Evolutionary conservation across 768 basidiomycete species (phyloP).

Genomic region (Saitozyma podzolica): DNA sequence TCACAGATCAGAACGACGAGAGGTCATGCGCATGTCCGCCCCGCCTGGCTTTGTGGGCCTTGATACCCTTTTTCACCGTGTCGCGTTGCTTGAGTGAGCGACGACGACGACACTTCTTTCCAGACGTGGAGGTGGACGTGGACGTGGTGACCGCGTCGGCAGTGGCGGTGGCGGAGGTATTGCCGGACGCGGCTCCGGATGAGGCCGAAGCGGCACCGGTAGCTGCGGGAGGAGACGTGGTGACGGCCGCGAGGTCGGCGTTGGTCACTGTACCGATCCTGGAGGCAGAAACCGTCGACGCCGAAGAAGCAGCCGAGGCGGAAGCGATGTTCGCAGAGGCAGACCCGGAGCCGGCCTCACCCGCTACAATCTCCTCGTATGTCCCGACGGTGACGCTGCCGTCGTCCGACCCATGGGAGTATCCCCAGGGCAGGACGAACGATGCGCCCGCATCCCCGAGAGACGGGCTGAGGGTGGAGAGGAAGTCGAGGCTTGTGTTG

Average conservation of each 20-base stretch:
- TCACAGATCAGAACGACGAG: too few species aligned
- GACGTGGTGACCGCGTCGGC: neutral
- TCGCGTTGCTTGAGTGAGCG: too few species aligned
- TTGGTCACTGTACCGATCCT: too few species aligned
- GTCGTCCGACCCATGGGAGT: conserved; percentile 17
- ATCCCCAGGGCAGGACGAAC: conserved; percentile 20
- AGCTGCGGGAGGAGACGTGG: neutral
- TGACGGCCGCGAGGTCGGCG: too few species aligned
- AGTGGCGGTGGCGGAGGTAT: neutral
- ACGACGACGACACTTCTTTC: too few species aligned
- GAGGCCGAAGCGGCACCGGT: too few species aligned
- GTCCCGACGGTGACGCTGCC: conserved; percentile 10
- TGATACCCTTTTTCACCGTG: too few species aligned
- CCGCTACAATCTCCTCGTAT: conserved; percentile 11
- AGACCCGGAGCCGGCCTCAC: neutral
- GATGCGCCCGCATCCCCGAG: conserved; percentile 20
- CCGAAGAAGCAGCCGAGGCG: neutral
- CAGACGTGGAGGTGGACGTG: neutral
- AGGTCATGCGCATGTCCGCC: too few species aligned
- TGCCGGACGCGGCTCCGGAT: too few species aligned
- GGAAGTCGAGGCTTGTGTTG: neutral
- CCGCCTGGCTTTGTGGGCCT: too few species aligned
- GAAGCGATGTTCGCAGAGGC: neutral
- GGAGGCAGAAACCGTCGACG: neutral
- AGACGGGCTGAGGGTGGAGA: conserved; percentile 9